Evolutionary conservation across 2,329 filamentous ascomycete species (phyloP).

Genomic region (Thielaviopsis euricoi): DNA sequence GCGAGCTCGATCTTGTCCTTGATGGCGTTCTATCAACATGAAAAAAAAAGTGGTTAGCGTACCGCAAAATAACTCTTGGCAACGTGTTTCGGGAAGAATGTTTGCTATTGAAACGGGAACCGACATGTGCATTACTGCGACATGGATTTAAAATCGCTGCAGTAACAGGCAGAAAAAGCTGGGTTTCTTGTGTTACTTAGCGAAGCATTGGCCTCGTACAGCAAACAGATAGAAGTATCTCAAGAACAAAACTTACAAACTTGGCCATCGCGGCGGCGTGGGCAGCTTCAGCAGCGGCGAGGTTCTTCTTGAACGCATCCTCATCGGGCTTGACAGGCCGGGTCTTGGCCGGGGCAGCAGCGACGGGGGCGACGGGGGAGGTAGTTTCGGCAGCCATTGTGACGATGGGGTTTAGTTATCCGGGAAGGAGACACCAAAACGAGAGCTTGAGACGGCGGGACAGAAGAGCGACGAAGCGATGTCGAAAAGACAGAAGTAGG

Average conservation of each 20-base stretch:
- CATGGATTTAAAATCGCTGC: not conserved
- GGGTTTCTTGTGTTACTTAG: not conserved
- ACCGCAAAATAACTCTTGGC: not conserved
- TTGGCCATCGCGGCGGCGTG: conserved; percentile 58
- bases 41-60: not conserved
- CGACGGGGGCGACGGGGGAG: conserved; percentile 28
- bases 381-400: conserved; percentile 17
- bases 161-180: not conserved
- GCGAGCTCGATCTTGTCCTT: conserved; percentile 79
- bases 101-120: conserved; percentile 7
- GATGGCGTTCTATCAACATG: conserved; percentile 52
- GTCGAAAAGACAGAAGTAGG: conserved; percentile 3
- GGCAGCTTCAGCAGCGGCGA: conserved; percentile 74
- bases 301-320: conserved; percentile 60
- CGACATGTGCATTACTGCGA: not conserved
- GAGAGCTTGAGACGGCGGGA: conserved; percentile 6
- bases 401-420: conserved; percentile 13
- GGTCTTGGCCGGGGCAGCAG: conserved; percentile 27
- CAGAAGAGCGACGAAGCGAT: conserved; percentile 1
- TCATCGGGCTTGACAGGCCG: conserved; percentile 74
- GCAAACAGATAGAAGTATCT: conserved; percentile 1
- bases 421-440: conserved; percentile 13
- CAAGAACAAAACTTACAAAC: conserved; percentile 21
- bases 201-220: not conserved
- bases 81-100: not conserved